Conservation (phyloP, 2,329 filamentous ascomycete genomes). For the Ilyonectria mors-panacis region DNA sequence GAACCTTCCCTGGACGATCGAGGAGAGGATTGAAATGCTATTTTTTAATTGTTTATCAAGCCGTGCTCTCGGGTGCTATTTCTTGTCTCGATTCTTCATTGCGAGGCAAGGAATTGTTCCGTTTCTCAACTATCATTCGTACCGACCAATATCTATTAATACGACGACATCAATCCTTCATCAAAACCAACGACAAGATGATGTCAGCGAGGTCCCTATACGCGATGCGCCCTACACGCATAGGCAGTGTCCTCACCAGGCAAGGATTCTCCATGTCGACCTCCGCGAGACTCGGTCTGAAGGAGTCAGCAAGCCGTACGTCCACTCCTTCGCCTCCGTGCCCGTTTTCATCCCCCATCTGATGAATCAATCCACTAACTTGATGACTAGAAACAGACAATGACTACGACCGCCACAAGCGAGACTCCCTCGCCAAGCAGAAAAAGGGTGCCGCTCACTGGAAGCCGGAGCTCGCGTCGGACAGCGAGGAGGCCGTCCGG, state of each 20-base stretch:
- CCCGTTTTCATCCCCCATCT: background rate
- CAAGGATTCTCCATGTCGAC: slow-evolving; percentile 50
- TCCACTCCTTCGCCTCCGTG: slow-evolving; percentile 11
- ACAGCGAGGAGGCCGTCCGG: slow-evolving; percentile 84
- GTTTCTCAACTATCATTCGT: background rate
- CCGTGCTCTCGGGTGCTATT: background rate
- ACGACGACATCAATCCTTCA: background rate
- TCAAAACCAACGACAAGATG: slow-evolving; percentile 33
- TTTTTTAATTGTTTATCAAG: background rate
- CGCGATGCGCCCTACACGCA: slow-evolving; percentile 44
- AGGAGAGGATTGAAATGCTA: slow-evolving; percentile 5
- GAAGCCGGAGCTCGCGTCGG: slow-evolving; percentile 82
- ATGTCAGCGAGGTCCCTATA: slow-evolving; percentile 42
- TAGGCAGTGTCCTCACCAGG: slow-evolving; percentile 41
- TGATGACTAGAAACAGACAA: slow-evolving; percentile 51
- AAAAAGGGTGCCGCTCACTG: slow-evolving; percentile 80
- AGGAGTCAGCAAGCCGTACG: slow-evolving; percentile 57
- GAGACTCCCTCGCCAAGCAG: slow-evolving; percentile 75
- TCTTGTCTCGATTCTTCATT: background rate
- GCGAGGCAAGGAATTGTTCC: background rate
- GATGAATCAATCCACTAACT: background rate
- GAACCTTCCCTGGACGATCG: background rate
- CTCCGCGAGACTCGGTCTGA: slow-evolving; percentile 50
- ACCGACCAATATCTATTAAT: background rate
- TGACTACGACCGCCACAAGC: slow-evolving; percentile 71